Evolutionary conservation across 768 basidiomycete species (phyloP).

Genomic region (Tylopilus sp.): DNA sequence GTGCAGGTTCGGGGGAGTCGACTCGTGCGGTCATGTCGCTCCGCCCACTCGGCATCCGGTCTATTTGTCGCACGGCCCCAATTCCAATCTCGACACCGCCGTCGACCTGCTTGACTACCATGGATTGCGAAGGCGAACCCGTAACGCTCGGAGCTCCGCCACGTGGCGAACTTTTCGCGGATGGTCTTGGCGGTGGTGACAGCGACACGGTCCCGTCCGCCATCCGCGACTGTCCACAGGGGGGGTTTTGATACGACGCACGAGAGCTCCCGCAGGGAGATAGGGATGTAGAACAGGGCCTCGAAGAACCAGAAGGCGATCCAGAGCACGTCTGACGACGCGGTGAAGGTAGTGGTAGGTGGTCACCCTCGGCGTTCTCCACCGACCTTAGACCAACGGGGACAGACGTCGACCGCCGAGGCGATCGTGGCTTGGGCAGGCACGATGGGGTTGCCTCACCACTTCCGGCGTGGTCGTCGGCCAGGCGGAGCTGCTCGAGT

Average conservation of each 20-base stretch:
- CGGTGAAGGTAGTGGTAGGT: slow-evolving; percentile 9
- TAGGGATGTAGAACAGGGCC: slow-evolving; percentile 40
- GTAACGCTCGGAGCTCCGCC: slow-evolving; percentile 4
- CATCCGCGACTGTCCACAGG: slow-evolving; percentile 3
- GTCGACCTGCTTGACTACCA: slow-evolving; percentile 2
- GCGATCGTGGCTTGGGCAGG: slow-evolving; percentile 4
- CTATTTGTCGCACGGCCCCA: slow-evolving; percentile 11
- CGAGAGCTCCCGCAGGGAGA: slow-evolving; percentile 38
- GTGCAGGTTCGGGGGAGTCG: slow-evolving; percentile 3
- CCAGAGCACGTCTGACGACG: slow-evolving; percentile 7
- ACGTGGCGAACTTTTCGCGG: slow-evolving; percentile 11
- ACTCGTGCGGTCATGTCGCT: slow-evolving; percentile 32
- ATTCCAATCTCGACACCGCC: neutral
- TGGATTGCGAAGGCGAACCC: slow-evolving; percentile 5
- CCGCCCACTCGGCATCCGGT: slow-evolving; percentile 22
- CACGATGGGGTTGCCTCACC: neutral
- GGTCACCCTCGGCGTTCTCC: slow-evolving; percentile 9
- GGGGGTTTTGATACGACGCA: slow-evolving; percentile 31
- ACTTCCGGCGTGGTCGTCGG: slow-evolving; percentile 20
- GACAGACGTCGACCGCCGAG: slow-evolving; percentile 20
- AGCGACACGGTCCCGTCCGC: slow-evolving; percentile 22
- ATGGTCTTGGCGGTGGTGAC: slow-evolving; percentile 29
- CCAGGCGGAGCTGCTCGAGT: slow-evolving; percentile 46
- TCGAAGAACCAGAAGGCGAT: slow-evolving; percentile 33
- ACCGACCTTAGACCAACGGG: slow-evolving; percentile 5